phyloP scores from a whole-genome alignment of 768 basidiomycete species.

The Pulveroboletus sp. region DNA sequence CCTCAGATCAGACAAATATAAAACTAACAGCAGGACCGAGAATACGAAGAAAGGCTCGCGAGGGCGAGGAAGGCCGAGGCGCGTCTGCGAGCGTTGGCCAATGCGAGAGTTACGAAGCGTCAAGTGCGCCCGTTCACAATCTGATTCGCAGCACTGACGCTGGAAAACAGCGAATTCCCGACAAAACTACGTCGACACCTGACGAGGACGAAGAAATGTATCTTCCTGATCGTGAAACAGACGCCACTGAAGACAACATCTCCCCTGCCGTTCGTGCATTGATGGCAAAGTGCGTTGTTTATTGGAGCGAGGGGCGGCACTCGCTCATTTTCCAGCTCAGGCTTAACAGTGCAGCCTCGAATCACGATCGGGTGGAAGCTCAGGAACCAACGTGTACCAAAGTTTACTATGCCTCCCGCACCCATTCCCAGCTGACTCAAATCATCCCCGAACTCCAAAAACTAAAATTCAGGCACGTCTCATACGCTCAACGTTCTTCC shows the following conservation, averaged over 20 bases:
- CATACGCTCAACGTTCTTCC: conserved; percentile 15
- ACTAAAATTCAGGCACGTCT: conserved; percentile 48
- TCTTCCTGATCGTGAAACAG: conserved; percentile 55
- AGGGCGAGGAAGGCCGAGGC: conserved; percentile 64
- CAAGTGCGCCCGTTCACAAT: conserved; percentile 39
- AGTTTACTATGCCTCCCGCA: conserved; percentile 92
- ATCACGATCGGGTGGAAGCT: conserved; percentile 7
- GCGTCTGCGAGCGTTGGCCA: conserved; percentile 46
- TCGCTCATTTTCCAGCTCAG: conserved; percentile 9
- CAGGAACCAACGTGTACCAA: conserved; percentile 66
- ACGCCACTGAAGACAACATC: conserved; percentile 49
- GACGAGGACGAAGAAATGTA: conserved; percentile 59
- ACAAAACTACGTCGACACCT: conserved; percentile 10
- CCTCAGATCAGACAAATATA: conserved; percentile 59
- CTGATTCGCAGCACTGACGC: conserved; percentile 2
- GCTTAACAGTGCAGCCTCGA: conserved; percentile 10
- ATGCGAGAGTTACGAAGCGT: conserved; percentile 58
- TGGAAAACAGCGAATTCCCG: conserved; percentile 22
- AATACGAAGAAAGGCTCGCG: conserved; percentile 56
- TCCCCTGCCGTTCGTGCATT: conserved; percentile 75
- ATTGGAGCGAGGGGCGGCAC: not conserved
- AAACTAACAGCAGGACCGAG: conserved; percentile 62
- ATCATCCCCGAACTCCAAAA: conserved; percentile 79
- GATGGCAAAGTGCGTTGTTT: conserved; percentile 62
- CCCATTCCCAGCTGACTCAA: conserved; percentile 93